Base-by-base conservation (phyloP, 2,329 filamentous ascomycete species). In the Xylariaceae sp. region DNA sequence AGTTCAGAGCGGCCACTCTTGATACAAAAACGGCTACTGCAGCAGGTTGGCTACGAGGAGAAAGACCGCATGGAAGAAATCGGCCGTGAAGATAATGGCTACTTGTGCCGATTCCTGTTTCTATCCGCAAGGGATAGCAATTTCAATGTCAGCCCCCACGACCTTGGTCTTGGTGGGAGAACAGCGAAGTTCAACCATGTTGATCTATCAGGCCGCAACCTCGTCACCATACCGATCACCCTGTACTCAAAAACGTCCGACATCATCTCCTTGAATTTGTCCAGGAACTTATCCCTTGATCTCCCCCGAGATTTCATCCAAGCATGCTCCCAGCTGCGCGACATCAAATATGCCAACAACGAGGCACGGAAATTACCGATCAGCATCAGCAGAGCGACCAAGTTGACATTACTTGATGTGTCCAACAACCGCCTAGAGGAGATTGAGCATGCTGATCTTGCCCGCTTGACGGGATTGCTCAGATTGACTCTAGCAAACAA, bases 281-380 rank as follows among this genome's bases (percentile, higher is more conserved):
- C 93, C 1, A 82, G 88, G 29, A 98, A 98, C 57, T 71, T 97
- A 36, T 93, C 90, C 0, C 75, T 98, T 22, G 89, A 96, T 58
- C 83, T 98, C 12, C 93, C 93, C 0, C 89, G 90, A 61, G 93
- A 98, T 66, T 98, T 98, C 63, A 91, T 98, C 44, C 89, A 95
- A 64, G 87, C 88, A 22, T 98, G 93, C 68, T 83, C 85, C 56
- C 90, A 92, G 60, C 73, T 98, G 17, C 83, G 92, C 40, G 93
- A 98, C 64, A 93, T 98, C 74, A 95, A 94, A 61, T 98, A 86
- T 67, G 90, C 88, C 56, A 92, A 90, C 62, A 97, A 97, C 59
- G 93, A 98, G 65, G 88, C 91, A 3, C 83, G 87, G 65, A 85
- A 85, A 58, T 71, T 98, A 20, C 93, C 93, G 4, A 78, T 83